phyloP scores from a whole-genome alignment of 208 protist genomes.

The Trypanosoma melophagium region DNA sequence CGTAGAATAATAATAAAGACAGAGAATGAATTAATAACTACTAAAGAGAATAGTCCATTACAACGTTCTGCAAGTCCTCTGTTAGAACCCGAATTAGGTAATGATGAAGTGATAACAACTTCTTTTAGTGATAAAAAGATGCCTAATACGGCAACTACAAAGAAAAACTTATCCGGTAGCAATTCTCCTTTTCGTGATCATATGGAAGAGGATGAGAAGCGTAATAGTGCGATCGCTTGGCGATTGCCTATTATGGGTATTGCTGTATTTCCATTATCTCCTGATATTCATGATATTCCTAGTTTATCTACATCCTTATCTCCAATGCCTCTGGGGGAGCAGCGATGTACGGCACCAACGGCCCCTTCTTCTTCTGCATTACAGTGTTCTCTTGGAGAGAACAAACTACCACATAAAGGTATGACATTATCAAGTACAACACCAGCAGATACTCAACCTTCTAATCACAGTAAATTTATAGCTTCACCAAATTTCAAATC shows the following conservation, averaged over 20 bases:
- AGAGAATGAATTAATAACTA: neutral
- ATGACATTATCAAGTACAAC: no score
- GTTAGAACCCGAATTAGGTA: no score
- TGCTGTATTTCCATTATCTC: conserved; percentile 15
- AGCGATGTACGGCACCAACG: neutral
- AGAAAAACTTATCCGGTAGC: neutral
- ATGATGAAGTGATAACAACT: no score
- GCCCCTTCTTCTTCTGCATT: neutral
- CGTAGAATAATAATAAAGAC: neutral
- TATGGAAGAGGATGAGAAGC: neutral
- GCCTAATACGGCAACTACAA: no score
- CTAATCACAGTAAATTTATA: no score
- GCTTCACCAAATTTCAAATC: no score
- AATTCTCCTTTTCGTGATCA: neutral
- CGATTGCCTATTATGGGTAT: conserved; percentile 20
- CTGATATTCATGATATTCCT: neutral
- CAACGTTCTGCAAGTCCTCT: no score
- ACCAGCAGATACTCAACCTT: no score
- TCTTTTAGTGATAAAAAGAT: no score
- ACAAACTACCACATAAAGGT: no score
- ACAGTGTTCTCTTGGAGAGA: neutral
- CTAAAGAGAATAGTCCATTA: neutral
- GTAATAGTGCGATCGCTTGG: neutral
- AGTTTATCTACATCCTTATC: neutral
- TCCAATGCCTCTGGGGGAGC: neutral